Conservation (phyloP, 371 early-diverging fungal species). For the Lichtheimia ramosa region DNA sequence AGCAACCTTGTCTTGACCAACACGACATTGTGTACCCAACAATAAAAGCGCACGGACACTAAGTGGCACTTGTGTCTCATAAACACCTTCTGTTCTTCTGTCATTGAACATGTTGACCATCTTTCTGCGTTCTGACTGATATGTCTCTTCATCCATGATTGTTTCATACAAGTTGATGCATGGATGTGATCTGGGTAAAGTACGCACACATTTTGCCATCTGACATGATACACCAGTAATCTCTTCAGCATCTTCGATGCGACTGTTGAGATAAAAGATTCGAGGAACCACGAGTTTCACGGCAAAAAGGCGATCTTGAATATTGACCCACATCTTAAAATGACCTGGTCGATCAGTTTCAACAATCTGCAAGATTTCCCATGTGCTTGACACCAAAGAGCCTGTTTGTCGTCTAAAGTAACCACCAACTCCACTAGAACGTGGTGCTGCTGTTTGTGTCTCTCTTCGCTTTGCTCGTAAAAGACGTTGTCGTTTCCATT, state of each 20-base stretch:
- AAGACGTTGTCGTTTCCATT: constrained; percentile 66
- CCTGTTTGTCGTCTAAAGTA: constrained; percentile 62
- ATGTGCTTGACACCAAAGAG: constrained; percentile 54
- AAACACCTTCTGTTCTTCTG: constrained; percentile 89
- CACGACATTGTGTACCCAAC: constrained; percentile 62
- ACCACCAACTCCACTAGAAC: constrained; percentile 19
- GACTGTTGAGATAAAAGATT: constrained; percentile 82
- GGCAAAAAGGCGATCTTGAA: constrained; percentile 67
- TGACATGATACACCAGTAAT: constrained; percentile 25
- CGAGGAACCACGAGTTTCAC: constrained; percentile 82
- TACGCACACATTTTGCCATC: constrained; percentile 38
- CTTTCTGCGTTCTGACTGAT: constrained; percentile 65
- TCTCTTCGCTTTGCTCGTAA: constrained; percentile 49
- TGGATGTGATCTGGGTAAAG: constrained; percentile 70
- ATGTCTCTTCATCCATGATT: constrained; percentile 78
- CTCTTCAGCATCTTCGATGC: constrained; percentile 49
- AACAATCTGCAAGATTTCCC: constrained; percentile 87
- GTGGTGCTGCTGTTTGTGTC: constrained; percentile 14
- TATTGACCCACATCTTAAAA: constrained; percentile 81
- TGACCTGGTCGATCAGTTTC: constrained; percentile 85
- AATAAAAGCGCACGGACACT: constrained; percentile 78
- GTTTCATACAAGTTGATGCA: constrained; percentile 75
- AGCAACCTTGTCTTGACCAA: constrained; percentile 32
- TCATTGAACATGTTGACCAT: constrained; percentile 82
- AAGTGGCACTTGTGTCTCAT: constrained; percentile 86